Base-by-base conservation (phyloP, 2,329 filamentous ascomycete genomes). In the Claviceps sp. region DNA sequence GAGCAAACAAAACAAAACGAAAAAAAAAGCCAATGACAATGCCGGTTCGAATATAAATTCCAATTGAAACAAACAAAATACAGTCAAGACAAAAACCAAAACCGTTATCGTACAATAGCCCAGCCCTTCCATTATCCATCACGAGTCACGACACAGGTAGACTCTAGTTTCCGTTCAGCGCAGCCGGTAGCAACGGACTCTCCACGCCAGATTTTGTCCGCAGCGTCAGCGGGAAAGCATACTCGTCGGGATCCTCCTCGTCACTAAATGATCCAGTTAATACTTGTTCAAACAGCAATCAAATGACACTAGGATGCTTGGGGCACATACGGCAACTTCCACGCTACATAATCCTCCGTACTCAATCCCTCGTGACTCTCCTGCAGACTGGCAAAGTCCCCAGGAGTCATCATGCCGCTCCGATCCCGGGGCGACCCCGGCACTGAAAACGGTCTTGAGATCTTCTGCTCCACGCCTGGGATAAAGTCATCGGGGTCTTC, bases 381-480 rank as follows among this genome's bases (percentile, higher is more conserved):
- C 70, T 97, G 93, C 52, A 98, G 74, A 60, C 89, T 95, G 30
- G 89, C 93, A 75, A 97, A 97, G 68, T 98, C 93, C 47, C 93
- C 93, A 7, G 93, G 93, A 1, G 93, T 98, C 93, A 98, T 97
- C 89, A 96, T 95, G 51, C 93, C 93, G 44, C 85, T 85, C 37
- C 89, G 81, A 65, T 95, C 90, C 55, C 90, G 79, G 9, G 93
- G 93, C 18, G 89, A 95, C 8, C 93, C 93, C 2, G 93, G 93
- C 49, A 95, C 89, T 2, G 89, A 96, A 69, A 97, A 83, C 7
- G 93, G 93, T 48, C 93, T 79, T 11, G 89, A 91, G 63, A 98
- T 90, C 82, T 97, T 98, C 65, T 90, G 85, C 61, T 96, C 91
- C 4, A 89, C 87, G 38, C 88, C 87, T 50, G 89, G 88, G 63